phyloP scores from a whole-genome alignment of 208 protist species.

The Acanthamoeba lenticulata region DNA sequence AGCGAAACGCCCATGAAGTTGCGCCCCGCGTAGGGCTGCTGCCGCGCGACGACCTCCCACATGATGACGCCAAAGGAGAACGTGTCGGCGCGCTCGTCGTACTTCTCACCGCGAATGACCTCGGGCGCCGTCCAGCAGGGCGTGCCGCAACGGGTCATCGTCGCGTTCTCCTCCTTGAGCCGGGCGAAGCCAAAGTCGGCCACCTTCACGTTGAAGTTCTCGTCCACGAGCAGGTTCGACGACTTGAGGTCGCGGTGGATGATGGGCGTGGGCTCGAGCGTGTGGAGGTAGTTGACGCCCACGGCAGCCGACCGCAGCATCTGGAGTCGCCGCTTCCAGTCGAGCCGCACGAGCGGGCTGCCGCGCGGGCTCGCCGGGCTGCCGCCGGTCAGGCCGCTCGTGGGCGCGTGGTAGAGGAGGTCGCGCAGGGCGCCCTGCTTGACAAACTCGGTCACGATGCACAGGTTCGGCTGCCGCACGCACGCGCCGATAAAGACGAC shows the following conservation, averaged over 20 bases:
- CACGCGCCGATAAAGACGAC: conserved; percentile 59
- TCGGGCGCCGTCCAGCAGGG: conserved; percentile 80
- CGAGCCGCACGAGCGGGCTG: not conserved
- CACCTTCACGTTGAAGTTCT: conserved; percentile 81
- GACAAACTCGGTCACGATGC: conserved; percentile 81
- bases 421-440: conserved; percentile 67
- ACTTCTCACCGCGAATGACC: conserved; percentile 69
- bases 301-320: not conserved
- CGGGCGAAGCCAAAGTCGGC: conserved; percentile 77
- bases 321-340: conserved; percentile 18
- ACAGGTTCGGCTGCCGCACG: conserved; percentile 74
- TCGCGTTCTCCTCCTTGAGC: conserved; percentile 42
- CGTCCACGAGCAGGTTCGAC: conserved; percentile 62
- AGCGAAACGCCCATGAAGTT: too few species aligned
- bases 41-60: not conserved
- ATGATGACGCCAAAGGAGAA: not conserved
- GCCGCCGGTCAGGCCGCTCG: not conserved
- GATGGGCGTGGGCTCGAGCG: conserved; percentile 38
- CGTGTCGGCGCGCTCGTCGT: not conserved
- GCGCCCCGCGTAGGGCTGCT: too few species aligned
- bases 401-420: conserved; percentile 63
- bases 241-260: not conserved
- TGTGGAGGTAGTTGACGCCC: conserved; percentile 58
- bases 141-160: conserved; percentile 80
- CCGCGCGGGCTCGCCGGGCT: not conserved